phyloP scores from a whole-genome alignment of 768 basidiomycete species.

The Collybia sordida region DNA sequence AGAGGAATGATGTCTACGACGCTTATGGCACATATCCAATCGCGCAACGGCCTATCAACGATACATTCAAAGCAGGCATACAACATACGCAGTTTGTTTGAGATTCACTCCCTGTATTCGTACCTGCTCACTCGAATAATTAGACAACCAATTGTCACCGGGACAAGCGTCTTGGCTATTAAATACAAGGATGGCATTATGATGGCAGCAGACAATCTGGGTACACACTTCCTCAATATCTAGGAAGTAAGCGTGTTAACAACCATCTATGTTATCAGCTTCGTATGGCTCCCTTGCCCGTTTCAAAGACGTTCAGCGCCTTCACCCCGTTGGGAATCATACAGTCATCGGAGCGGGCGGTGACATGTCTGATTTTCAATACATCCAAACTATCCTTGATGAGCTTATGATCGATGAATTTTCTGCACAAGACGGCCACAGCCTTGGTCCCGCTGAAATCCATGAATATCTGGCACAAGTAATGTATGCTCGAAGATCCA shows the following conservation, averaged over 20 bases:
- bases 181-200: constrained; percentile 97
- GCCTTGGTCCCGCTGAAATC: constrained; percentile 83
- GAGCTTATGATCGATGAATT: constrained; percentile 77
- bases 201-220: constrained; percentile 97
- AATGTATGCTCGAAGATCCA: constrained; percentile 86
- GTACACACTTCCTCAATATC: constrained; percentile 38
- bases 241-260: not conserved
- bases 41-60: constrained; percentile 56
- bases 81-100: constrained; percentile 76
- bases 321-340: constrained; percentile 79
- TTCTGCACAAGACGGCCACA: constrained; percentile 79
- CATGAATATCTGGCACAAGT: constrained; percentile 90
- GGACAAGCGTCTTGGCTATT: constrained; percentile 93
- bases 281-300: constrained; percentile 97
- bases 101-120: too few relatives aligned
- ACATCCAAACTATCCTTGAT: constrained; percentile 80
- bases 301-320: constrained; percentile 91
- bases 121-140: not conserved
- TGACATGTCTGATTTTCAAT: constrained; percentile 98
- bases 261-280: constrained; percentile 41
- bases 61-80: constrained; percentile 63
- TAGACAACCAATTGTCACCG: constrained; percentile 94
- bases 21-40: constrained; percentile 77
- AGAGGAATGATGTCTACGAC: constrained; percentile 80
- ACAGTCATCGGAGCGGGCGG: constrained; percentile 92